Conservation (phyloP, 805 yeast species). For the Lipomyces anomalus region DNA sequence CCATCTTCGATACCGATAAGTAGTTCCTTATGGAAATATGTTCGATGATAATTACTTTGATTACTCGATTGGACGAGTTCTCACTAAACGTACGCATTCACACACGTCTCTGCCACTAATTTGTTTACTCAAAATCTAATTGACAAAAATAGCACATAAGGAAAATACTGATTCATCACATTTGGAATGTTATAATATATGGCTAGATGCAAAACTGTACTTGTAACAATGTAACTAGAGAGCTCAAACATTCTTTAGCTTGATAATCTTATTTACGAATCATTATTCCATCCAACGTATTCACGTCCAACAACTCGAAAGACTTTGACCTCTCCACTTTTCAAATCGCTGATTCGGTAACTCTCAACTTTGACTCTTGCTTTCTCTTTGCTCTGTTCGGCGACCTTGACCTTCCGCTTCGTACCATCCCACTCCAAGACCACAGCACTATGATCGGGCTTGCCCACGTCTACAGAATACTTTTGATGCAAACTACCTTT, state of each 20-base stretch:
- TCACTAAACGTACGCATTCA: too few species aligned
- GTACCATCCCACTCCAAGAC: conserved; percentile 67
- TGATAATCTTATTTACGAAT: not conserved
- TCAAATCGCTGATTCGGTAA: conserved; percentile 66
- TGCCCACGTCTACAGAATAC: conserved; percentile 54
- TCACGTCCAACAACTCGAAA: conserved; percentile 73
- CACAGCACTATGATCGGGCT: conserved; percentile 50
- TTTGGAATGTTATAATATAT: not conserved
- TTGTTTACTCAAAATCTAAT: too few species aligned
- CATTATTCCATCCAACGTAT: conserved; percentile 59
- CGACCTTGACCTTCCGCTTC: conserved; percentile 43
- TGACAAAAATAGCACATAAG: not conserved
- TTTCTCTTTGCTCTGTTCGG: conserved; percentile 34
- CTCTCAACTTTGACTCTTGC: conserved; percentile 58
- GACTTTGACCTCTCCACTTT: conserved; percentile 70
- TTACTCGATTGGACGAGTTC: too few species aligned
- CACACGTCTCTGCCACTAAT: too few species aligned
- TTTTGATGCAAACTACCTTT: conserved; percentile 51
- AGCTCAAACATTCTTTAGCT: not conserved
- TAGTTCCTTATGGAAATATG: not conserved
- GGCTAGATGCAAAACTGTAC: not conserved
- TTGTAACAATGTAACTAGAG: not conserved
- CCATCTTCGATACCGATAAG: not conserved
- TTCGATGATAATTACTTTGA: too few species aligned
- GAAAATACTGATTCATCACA: not conserved